A percentile compares a stretch with the other conserved stretches of the same genome.
Conservation (phyloP, 768 basidiomycete species). For the Mycena rebaudengoi region DNA sequence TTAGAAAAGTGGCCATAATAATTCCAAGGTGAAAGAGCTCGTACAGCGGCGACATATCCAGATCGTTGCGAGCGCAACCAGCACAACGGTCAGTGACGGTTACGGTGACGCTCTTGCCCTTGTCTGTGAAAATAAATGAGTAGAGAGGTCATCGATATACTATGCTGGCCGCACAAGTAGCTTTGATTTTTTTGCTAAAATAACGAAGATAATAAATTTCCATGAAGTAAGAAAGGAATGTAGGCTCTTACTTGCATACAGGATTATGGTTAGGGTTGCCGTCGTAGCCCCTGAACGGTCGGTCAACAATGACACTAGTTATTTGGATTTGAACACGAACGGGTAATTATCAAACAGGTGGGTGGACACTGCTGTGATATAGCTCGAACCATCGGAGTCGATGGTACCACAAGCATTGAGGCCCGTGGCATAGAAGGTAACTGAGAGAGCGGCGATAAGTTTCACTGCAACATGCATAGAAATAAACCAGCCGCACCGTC, state of each 20-base stretch:
- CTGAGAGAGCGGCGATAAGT: too few species aligned
- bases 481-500: slow-evolving; percentile 42
- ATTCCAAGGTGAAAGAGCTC: not conserved
- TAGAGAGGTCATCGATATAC: slow-evolving; percentile 4
- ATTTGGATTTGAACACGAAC: slow-evolving; percentile 54
- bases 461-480: too few species aligned
- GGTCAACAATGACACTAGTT: not conserved
- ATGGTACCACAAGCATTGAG: slow-evolving; percentile 71
- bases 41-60: slow-evolving; percentile 66
- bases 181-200: slow-evolving; percentile 46
- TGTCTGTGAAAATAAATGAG: slow-evolving; percentile 36
- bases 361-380: slow-evolving; percentile 67
- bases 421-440: slow-evolving; percentile 66
- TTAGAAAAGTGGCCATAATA: not conserved
- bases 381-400: slow-evolving; percentile 55
- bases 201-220: too few species aligned
- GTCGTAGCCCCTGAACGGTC: slow-evolving; percentile 55
- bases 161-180: slow-evolving; percentile 55
- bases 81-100: slow-evolving; percentile 69
- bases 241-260: slow-evolving; percentile 52
- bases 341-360: slow-evolving; percentile 66
- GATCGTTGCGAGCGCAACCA: slow-evolving; percentile 57
- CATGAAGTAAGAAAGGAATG: too few species aligned
- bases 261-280: slow-evolving; percentile 83
- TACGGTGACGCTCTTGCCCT: slow-evolving; percentile 58